These are phyloP conservation scores for Leptomonas seymouri DNA, from an alignment of 208 protist species.

Conservation along the genomic window DNA sequence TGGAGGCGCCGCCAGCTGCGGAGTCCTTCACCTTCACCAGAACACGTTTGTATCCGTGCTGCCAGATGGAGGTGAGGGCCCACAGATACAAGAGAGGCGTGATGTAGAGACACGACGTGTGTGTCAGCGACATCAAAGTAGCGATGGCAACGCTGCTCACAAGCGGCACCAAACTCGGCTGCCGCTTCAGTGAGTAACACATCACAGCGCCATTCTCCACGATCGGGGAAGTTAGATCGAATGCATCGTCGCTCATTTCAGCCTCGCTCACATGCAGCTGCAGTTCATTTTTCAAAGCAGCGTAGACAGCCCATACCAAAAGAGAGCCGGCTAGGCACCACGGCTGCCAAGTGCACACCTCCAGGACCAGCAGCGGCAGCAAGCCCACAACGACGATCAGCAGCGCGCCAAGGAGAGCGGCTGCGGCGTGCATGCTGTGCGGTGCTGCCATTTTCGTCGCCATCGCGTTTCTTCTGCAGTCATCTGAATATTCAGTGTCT, in stretches of 20 bases:
- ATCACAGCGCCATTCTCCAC: slow-evolving; percentile 26
- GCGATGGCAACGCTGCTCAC: slow-evolving; percentile 6
- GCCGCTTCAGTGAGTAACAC: slow-evolving; percentile 26
- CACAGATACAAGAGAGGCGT: slow-evolving; percentile 32
- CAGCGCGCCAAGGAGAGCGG: slow-evolving; percentile 13
- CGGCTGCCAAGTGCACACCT: slow-evolving; percentile 44
- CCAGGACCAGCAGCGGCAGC: slow-evolving; percentile 45
- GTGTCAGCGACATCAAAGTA: slow-evolving; percentile 22
- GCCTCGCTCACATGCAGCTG: slow-evolving; percentile 19
- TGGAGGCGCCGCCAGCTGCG: not conserved
- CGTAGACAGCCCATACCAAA: slow-evolving; percentile 27
- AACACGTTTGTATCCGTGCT: slow-evolving; percentile 44
- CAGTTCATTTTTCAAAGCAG: slow-evolving; percentile 29
- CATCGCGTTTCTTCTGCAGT: not conserved
- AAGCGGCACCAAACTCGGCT: slow-evolving; percentile 17
- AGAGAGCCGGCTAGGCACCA: slow-evolving; percentile 27
- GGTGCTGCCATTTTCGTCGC: not conserved
- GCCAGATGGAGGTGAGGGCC: slow-evolving; percentile 40
- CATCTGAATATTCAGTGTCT: too few relatives aligned
- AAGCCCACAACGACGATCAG: slow-evolving; percentile 23
- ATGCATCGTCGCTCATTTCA: slow-evolving; percentile 19
- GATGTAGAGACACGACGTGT: slow-evolving; percentile 26
- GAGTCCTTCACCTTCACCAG: slow-evolving; percentile 34
- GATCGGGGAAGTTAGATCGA: slow-evolving; percentile 30
- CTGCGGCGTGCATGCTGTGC: not conserved